Evolutionary conservation across 441 rosid genomes (phyloP), one percentile per base, ranked within the genome.

Genomic region (Populus tomentosa): DNA sequence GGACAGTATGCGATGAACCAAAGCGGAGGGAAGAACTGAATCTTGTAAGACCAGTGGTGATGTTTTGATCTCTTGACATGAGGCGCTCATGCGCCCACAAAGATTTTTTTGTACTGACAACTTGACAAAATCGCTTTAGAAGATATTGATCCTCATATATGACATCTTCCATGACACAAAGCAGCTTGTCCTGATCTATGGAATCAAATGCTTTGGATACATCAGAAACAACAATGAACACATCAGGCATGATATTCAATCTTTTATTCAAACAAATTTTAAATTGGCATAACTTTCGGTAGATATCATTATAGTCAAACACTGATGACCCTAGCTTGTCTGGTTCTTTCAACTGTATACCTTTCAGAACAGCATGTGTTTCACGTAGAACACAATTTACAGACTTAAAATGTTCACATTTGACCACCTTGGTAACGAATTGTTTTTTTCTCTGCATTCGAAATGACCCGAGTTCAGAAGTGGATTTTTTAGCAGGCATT

Each of bases 181-280:
- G 88, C 80, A 95, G 84, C 84, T 89, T 90, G 77, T 84, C 89
- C 79, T 94, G 99, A 83, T 91, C 79, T 72, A 94, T 66, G 10
- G 98, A 91, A 86, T 95, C 99, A 85, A 90, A 95, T 56, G 98
- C 86, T 72, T 86, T 80, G 98, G 90, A 85, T 95, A 98, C 99
- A 85, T 95, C 99, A 72, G 92, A 87, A 77, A 86, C 90, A 75
- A 95, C 93, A 77, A 91, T 67, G 80, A 83, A 94, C 75, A 90
- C 75, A 69, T 75, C 80, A 75, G 95, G 92, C 74, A 85, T 56
- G 28, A 64, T 69, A 69, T 83, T 78, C 46, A 83, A 78, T 67
- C 79, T 87, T 73, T 84, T 88, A 82, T 87, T 92, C 87, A 92
- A 77, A 85, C 73, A 79, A 68, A 78, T 73, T 50, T 91, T 77